Conservation (phyloP, 176 grass and related monocot genomes). For the Oryza glaberrima region DNA sequence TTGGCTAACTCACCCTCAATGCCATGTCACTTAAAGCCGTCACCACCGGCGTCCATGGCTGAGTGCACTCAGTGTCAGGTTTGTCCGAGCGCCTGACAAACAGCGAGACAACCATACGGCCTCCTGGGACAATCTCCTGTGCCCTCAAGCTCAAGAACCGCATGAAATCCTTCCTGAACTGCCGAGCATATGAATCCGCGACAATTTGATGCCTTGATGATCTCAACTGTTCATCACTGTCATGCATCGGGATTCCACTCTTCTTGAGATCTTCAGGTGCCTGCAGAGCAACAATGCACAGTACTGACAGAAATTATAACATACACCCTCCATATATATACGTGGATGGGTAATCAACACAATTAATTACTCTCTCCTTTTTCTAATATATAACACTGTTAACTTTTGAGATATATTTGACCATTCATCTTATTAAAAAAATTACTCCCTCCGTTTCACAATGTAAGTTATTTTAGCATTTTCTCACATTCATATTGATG, state of each 20-base stretch:
- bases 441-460: too few species aligned
- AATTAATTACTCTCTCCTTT: too few species aligned
- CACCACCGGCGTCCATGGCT: neutral
- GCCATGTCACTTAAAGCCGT: slow-evolving; percentile 8
- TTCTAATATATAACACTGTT: too few species aligned
- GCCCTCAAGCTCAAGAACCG: slow-evolving; percentile 6
- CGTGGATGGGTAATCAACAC: too few species aligned
- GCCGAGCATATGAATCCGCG: neutral
- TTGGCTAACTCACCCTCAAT: neutral
- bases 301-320: too few species aligned
- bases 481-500: too few species aligned
- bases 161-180: slow-evolving; percentile 28
- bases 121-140: slow-evolving; percentile 15
- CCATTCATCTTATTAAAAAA: too few species aligned
- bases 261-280: slow-evolving; percentile 13
- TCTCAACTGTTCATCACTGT: neutral
- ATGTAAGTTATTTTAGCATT: too few species aligned
- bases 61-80: neutral
- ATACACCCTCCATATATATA: too few species aligned
- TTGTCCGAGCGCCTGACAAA: neutral
- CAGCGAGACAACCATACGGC: slow-evolving; percentile 29
- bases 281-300: neutral
- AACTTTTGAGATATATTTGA: too few species aligned
- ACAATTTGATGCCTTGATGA: neutral
- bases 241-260: neutral